These are phyloP conservation scores for Thyridium curvatum DNA, from an alignment of 2,329 filamentous ascomycete genomes.

Conservation along the genomic window DNA sequence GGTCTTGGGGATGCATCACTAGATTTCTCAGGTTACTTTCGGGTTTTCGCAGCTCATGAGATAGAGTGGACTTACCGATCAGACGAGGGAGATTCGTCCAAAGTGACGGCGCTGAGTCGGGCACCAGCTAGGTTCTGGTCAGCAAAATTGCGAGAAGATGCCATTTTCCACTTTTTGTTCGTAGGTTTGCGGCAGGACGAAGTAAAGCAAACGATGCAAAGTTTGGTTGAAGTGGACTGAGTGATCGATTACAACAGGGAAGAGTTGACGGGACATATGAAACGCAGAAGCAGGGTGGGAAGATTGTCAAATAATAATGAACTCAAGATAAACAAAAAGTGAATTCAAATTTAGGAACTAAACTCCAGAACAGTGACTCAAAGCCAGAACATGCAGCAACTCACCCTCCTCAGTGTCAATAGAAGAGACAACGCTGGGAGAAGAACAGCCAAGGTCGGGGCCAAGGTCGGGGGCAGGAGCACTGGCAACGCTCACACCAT, in stretches of 20 bases:
- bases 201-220: too few relatives aligned
- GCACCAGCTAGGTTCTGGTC: conserved; percentile 1
- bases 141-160: not conserved
- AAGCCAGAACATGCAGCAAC: not conserved
- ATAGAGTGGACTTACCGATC: too few relatives aligned
- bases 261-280: not conserved
- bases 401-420: conserved; percentile 2
- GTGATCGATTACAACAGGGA: not conserved
- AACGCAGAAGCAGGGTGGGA: too few relatives aligned
- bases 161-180: too few relatives aligned
- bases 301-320: too few relatives aligned
- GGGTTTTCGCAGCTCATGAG: too few relatives aligned
- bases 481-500: not conserved
- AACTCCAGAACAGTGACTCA: too few relatives aligned
- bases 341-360: not conserved
- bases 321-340: not conserved
- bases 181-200: too few relatives aligned
- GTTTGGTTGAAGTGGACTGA: not conserved
- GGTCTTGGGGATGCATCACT: too few relatives aligned
- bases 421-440: conserved; percentile 1
- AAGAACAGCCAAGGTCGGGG: not conserved
- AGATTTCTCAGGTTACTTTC: too few relatives aligned
- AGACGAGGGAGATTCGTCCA: not conserved
- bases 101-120: conserved; percentile 1
- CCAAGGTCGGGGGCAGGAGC: not conserved